phyloP scores from a whole-genome alignment of 768 basidiomycete genomes.

The Mycena rebaudengoi region DNA sequence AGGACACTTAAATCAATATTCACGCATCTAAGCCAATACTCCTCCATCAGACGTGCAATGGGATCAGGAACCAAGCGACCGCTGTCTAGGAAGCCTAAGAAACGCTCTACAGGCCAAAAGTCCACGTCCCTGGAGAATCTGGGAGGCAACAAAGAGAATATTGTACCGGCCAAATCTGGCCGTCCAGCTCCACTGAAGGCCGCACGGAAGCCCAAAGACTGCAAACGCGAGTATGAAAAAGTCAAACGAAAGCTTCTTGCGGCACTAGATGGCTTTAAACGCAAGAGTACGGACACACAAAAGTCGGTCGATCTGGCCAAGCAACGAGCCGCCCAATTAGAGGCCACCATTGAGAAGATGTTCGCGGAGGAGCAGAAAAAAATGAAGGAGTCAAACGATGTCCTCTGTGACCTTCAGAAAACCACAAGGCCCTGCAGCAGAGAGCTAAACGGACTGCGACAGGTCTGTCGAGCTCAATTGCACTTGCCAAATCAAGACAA shows the following conservation, averaged over 20 bases:
- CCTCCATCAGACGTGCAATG: too few species aligned
- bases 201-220: not conserved
- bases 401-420: not conserved
- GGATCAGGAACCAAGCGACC: not conserved
- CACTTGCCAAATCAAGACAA: slow-evolving; percentile 6
- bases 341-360: not conserved
- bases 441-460: not conserved
- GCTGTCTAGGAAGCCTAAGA: not conserved
- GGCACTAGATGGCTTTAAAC: not conserved
- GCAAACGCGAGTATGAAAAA: not conserved
- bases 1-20: not conserved
- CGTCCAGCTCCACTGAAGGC: not conserved
- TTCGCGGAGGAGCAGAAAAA: not conserved
- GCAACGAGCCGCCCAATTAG: not conserved
- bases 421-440: not conserved
- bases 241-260: not conserved
- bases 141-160: not conserved
- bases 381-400: not conserved
- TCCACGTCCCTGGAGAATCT: not conserved
- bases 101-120: not conserved
- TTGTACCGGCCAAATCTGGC: not conserved
- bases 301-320: not conserved
- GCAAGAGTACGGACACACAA: not conserved
- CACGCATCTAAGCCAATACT: too few species aligned
- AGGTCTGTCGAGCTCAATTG: not conserved